phyloP scores from a whole-genome alignment of 2,329 filamentous ascomycete genomes.

The Gliomastix tumulicola region DNA sequence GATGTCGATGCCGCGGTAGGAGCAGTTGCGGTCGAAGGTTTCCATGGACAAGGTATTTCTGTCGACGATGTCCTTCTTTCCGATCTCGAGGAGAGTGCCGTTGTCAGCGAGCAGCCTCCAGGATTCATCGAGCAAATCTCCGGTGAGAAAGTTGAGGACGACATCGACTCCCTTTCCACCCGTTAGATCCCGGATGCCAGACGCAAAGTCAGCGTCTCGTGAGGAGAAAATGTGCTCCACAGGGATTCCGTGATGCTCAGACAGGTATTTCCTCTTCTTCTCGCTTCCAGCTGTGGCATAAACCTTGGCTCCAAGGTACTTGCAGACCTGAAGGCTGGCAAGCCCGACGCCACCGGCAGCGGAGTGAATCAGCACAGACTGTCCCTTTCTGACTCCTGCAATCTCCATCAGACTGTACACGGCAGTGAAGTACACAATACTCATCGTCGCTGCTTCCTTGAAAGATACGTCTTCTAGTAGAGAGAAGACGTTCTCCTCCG shows the following conservation, averaged over 20 bases:
- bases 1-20: conserved; percentile 14
- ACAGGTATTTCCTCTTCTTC: conserved; percentile 15
- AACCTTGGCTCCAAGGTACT: conserved; percentile 5
- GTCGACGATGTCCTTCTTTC: conserved; percentile 10
- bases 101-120: too few relatives aligned
- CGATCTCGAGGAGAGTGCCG: too few relatives aligned
- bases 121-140: conserved; percentile 18
- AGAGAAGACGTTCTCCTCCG: too few relatives aligned
- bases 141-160: conserved; percentile 22
- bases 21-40: conserved; percentile 19
- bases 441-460: conserved; percentile 6
- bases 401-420: neutral
- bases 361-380: conserved; percentile 21
- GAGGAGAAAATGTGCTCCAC: conserved; percentile 8
- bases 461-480: too few relatives aligned
- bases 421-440: conserved; percentile 1
- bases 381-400: neutral
- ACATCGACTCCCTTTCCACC: conserved; percentile 22
- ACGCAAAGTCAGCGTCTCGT: conserved; percentile 5
- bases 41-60: conserved; percentile 2
- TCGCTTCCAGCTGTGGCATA: conserved; percentile 16
- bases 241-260: conserved; percentile 16
- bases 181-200: conserved; percentile 9
- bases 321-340: conserved; percentile 25
- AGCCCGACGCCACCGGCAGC: conserved; percentile 25